Percentiles rank a stretch among this genome's conserved stretches.
These are phyloP conservation scores for Ligustrum vulgare DNA, from an alignment of 257 asterid species.

Conservation along the genomic window DNA sequence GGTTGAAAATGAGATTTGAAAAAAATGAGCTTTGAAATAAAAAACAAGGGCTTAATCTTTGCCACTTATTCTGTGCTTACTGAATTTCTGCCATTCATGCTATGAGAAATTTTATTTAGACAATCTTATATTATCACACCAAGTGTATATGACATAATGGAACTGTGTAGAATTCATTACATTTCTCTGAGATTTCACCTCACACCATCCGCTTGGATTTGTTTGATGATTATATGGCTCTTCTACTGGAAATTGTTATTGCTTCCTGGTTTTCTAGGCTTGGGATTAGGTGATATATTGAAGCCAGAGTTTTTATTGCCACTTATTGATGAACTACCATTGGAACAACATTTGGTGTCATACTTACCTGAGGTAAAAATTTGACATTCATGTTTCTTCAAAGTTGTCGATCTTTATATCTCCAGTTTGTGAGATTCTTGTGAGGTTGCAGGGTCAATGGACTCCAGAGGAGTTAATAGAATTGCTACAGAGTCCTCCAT, in stretches of 20 bases:
- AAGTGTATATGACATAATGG: conserved; percentile 6
- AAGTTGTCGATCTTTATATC: conserved; percentile 12
- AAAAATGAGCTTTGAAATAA: too few relatives aligned
- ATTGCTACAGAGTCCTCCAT: conserved; percentile 88
- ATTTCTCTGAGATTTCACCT: neutral
- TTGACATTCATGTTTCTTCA: conserved; percentile 5
- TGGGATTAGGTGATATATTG: conserved; percentile 91
- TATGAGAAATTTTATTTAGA: neutral
- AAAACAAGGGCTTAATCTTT: too few relatives aligned
- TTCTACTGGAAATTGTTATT: conserved; percentile 19
- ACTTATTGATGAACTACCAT: conserved; percentile 60
- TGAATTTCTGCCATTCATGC: conserved; percentile 1
- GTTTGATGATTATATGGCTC: conserved; percentile 14
- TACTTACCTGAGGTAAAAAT: conserved; percentile 75
- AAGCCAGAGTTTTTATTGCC: conserved; percentile 81
- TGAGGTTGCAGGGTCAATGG: conserved; percentile 69
- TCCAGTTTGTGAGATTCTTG: conserved; percentile 19
- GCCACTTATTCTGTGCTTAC: neutral
- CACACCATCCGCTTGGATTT: conserved; percentile 3
- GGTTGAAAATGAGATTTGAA: too few relatives aligned
- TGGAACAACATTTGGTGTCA: conserved; percentile 66
- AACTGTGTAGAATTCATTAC: neutral
- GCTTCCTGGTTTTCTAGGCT: conserved; percentile 48
- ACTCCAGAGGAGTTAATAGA: conserved; percentile 76
- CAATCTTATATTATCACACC: conserved; percentile 3